Evolutionary conservation across 169 alveolate species (phyloP).

Genomic region (Neospora caninum): DNA sequence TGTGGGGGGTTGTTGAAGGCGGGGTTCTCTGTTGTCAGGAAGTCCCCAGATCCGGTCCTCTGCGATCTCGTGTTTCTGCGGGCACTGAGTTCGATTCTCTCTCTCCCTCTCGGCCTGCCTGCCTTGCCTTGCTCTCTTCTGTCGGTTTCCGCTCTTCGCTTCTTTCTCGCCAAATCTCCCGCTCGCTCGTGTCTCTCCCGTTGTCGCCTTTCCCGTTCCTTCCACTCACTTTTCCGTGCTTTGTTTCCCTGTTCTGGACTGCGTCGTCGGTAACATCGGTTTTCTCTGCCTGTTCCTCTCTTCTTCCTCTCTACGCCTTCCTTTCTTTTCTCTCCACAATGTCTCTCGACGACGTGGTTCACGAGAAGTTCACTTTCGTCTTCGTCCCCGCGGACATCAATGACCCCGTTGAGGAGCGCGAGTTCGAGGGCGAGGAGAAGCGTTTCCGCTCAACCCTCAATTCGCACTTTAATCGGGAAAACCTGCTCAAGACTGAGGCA

Average conservation of each 20-base stretch:
- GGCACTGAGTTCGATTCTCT: too few relatives aligned
- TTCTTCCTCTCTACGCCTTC: background rate
- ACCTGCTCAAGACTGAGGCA: conserved; percentile 71
- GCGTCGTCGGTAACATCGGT: too few relatives aligned
- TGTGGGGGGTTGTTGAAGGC: too few relatives aligned
- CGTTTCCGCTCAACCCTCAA: conserved; percentile 72
- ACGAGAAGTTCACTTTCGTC: conserved; percentile 77
- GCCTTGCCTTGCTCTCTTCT: background rate
- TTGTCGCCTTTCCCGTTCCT: too few relatives aligned
- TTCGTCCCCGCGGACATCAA: conserved; percentile 78
- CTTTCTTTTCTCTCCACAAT: background rate
- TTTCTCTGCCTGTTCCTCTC: background rate
- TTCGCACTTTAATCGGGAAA: conserved; percentile 74
- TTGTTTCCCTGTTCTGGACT: background rate
- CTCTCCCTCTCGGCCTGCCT: background rate
- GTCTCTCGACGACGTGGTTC: conserved; percentile 72
- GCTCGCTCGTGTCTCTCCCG: too few relatives aligned
- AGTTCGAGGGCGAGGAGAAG: conserved; percentile 78
- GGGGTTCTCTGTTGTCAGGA: too few relatives aligned
- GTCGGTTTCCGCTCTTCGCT: background rate
- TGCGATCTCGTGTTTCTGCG: too few relatives aligned
- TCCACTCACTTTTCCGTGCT: background rate
- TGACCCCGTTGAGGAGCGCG: conserved; percentile 73
- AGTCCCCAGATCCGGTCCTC: too few relatives aligned
- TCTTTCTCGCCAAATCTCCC: too few relatives aligned